Evolutionary conservation across 2,329 filamentous ascomycete genomes (phyloP).

Genomic region (Diaporthe caulivora): DNA sequence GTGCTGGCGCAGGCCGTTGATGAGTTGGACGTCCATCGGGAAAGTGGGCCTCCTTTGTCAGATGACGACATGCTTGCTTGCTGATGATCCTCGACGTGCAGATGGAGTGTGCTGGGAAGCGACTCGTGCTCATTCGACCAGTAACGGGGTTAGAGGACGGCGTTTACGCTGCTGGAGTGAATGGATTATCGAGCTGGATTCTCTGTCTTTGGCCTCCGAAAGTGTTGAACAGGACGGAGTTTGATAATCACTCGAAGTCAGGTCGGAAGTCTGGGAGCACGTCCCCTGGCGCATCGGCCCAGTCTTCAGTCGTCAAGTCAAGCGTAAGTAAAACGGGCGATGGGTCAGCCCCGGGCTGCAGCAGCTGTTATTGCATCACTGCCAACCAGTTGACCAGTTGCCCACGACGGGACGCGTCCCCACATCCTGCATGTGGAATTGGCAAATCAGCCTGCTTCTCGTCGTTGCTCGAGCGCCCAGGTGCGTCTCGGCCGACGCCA

Average conservation of each 20-base stretch:
- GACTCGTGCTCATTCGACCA: background rate
- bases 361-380: conserved; percentile 36
- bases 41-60: conserved; percentile 33
- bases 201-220: background rate
- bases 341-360: conserved; percentile 5
- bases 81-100: conserved; percentile 8
- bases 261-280: background rate
- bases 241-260: background rate
- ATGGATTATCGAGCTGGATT: background rate
- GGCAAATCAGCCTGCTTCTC: conserved; percentile 2
- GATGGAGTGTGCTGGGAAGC: conserved; percentile 1
- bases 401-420: conserved; percentile 1
- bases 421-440: conserved; percentile 10
- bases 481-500: conserved; percentile 28
- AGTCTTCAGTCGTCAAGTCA: background rate
- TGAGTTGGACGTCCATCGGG: conserved; percentile 31
- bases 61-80: conserved; percentile 36
- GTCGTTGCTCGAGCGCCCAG: conserved; percentile 14
- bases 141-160: background rate
- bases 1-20: conserved; percentile 32
- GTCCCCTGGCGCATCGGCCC: background rate
- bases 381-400: background rate
- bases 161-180: background rate
- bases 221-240: background rate
- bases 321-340: conserved; percentile 19